Percentiles rank a stretch among this genome's conserved stretches.
Evolutionary conservation across 1,284 basidiomycete genomes (phyloP).

Genomic region (Trichosporon inkin): DNA sequence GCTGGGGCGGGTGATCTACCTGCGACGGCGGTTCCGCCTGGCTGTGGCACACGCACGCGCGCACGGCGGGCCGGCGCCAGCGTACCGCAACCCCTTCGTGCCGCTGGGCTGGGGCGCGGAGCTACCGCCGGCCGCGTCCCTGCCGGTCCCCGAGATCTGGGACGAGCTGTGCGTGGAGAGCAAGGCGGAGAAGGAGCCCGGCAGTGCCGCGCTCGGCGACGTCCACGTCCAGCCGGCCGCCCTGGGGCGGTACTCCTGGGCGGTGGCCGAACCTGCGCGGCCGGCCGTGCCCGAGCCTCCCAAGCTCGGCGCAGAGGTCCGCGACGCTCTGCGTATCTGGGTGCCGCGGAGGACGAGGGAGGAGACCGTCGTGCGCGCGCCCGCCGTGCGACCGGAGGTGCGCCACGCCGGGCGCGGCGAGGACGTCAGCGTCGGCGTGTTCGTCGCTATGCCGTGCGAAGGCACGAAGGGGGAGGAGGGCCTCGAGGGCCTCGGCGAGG

Average conservation of each 20-base stretch:
- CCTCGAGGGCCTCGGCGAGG: slow-evolving; percentile 32
- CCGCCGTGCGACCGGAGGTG: background rate
- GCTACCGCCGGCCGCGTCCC: slow-evolving; percentile 13
- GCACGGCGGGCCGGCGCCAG: slow-evolving; percentile 37
- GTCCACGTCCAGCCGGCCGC: background rate
- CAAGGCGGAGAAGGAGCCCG: slow-evolving; percentile 10
- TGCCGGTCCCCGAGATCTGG: slow-evolving; percentile 42
- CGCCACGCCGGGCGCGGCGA: slow-evolving; percentile 19
- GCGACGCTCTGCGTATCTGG: slow-evolving; percentile 11
- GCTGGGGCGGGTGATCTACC: slow-evolving; percentile 20
- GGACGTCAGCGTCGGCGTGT: slow-evolving; percentile 38
- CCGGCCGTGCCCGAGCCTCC: background rate
- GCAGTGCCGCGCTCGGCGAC: background rate
- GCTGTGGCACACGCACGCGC: slow-evolving; percentile 40
- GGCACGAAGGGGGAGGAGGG: slow-evolving; percentile 22
- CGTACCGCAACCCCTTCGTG: slow-evolving; percentile 18
- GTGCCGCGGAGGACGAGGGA: slow-evolving; percentile 2
- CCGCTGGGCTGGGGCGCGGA: background rate
- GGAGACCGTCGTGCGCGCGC: background rate
- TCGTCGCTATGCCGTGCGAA: slow-evolving; percentile 40
- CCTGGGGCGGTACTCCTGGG: background rate
- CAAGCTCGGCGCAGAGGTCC: slow-evolving; percentile 7
- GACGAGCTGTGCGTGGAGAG: slow-evolving; percentile 34
- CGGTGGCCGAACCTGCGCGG: background rate
- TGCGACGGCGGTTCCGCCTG: slow-evolving; percentile 40